Percentiles rank a stretch among this genome's conserved stretches.
These are phyloP conservation scores for Tolypocladium tropicale DNA, from an alignment of 2,329 filamentous ascomycete genomes.

Conservation along the genomic window DNA sequence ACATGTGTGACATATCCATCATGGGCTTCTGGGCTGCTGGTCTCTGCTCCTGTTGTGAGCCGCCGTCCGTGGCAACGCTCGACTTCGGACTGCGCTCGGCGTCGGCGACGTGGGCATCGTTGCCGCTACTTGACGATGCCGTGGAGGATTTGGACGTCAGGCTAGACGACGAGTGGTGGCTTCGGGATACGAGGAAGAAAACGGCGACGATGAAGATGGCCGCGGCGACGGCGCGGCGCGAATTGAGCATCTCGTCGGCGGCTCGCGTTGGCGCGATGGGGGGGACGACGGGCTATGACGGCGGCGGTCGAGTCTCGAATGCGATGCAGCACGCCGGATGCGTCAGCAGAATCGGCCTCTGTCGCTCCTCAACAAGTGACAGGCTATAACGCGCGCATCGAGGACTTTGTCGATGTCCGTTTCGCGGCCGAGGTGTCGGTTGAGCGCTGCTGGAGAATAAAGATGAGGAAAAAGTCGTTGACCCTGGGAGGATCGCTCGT, in stretches of 20 bases:
- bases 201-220: conserved; percentile 59
- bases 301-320: background rate
- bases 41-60: conserved; percentile 9
- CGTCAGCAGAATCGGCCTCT: background rate
- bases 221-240: conserved; percentile 62
- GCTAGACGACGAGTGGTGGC: conserved; percentile 27
- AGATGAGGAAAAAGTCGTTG: background rate
- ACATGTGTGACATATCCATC: conserved; percentile 60
- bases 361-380: background rate
- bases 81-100: background rate
- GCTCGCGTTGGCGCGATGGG: background rate
- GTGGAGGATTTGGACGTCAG: background rate
- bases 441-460: background rate
- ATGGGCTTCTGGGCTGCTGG: conserved; percentile 47
- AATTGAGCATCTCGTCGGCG: conserved; percentile 56
- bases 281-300: background rate
- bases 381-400: background rate
- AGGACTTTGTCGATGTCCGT: background rate
- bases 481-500: background rate
- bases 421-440: background rate
- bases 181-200: conserved; percentile 57
- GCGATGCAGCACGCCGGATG: background rate
- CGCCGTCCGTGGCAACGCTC: background rate
- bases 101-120: conserved; percentile 11
- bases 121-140: conserved; percentile 1